Evolutionary conservation across 768 basidiomycete species (phyloP).

Genomic region (Tricholoma sp.): DNA sequence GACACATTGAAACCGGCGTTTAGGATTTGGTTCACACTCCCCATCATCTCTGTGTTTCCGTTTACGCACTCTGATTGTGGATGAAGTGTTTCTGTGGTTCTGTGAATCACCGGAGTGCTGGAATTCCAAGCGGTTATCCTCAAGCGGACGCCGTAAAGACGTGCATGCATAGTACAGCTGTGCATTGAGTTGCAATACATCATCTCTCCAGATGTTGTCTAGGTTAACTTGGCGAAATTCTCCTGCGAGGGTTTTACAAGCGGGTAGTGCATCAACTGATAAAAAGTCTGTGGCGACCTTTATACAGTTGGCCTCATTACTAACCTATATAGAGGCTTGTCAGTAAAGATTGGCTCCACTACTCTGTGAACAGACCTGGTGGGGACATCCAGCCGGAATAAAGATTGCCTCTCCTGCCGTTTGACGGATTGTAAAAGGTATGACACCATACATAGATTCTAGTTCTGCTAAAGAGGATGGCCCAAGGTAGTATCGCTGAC

Average conservation of each 20-base stretch:
- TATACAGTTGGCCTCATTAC: conserved; percentile 86
- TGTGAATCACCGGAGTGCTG: not conserved
- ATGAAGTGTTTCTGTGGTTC: not conserved
- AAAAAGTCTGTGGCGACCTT: conserved; percentile 94
- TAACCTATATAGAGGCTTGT: conserved; percentile 51
- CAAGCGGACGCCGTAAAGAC: not conserved
- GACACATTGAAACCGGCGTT: not conserved
- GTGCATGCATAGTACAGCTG: not conserved
- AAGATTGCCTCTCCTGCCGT: conserved; percentile 88
- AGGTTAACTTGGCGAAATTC: conserved; percentile 89
- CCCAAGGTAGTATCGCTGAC: conserved; percentile 77
- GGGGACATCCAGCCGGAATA: conserved; percentile 89
- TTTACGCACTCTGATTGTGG: no score
- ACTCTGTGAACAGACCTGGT: conserved; percentile 69
- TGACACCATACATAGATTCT: conserved; percentile 60
- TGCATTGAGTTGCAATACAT: conserved; percentile 67
- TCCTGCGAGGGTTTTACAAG: conserved; percentile 76
- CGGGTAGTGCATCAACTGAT: conserved; percentile 81
- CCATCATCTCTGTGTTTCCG: no score
- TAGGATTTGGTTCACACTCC: no score
- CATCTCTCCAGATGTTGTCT: conserved; percentile 86
- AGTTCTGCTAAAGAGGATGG: conserved; percentile 57
- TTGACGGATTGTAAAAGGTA: conserved; percentile 81
- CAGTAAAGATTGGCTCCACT: conserved; percentile 26
- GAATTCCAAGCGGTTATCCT: not conserved